Percentiles rank a stretch among this genome's conserved stretches.
These are phyloP conservation scores for Nepenthes gracilis DNA, from an alignment of 148 eudicot species.

Conservation along the genomic window DNA sequence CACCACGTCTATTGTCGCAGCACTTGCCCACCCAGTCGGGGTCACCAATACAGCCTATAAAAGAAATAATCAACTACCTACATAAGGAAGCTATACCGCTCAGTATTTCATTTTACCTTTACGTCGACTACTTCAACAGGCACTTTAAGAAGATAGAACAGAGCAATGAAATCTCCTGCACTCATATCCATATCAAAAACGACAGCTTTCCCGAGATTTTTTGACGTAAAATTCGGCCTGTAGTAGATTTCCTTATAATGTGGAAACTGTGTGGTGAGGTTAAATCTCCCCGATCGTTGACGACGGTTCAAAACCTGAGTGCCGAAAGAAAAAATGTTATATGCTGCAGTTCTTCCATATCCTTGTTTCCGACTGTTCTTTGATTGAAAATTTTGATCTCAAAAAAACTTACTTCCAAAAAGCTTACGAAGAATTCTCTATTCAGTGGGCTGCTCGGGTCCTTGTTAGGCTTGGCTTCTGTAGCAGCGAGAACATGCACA, in stretches of 20 bases:
- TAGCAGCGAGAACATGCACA: slow-evolving; percentile 62
- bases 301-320: slow-evolving; percentile 57
- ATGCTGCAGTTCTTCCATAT: not conserved
- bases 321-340: not conserved
- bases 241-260: slow-evolving; percentile 32
- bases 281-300: slow-evolving; percentile 60
- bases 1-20: slow-evolving; percentile 70
- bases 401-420: slow-evolving; percentile 51
- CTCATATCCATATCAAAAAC: slow-evolving; percentile 96
- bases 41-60: slow-evolving; percentile 65
- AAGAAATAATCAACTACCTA: not conserved
- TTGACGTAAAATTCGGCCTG: slow-evolving; percentile 40
- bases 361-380: too few relatives aligned
- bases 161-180: slow-evolving; percentile 76
- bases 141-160: slow-evolving; percentile 73
- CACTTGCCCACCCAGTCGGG: slow-evolving; percentile 94
- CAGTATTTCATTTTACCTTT: slow-evolving; percentile 30
- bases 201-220: slow-evolving; percentile 40
- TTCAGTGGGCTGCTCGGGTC: slow-evolving; percentile 31
- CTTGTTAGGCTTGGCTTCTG: slow-evolving; percentile 53
- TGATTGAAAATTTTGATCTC: too few relatives aligned
- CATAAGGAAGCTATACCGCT: not conserved
- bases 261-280: slow-evolving; percentile 64
- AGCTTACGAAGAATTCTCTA: slow-evolving; percentile 42
- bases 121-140: slow-evolving; percentile 57